Conservation (phyloP, 2,329 filamentous ascomycete species). For the Colletotrichum agaves region DNA sequence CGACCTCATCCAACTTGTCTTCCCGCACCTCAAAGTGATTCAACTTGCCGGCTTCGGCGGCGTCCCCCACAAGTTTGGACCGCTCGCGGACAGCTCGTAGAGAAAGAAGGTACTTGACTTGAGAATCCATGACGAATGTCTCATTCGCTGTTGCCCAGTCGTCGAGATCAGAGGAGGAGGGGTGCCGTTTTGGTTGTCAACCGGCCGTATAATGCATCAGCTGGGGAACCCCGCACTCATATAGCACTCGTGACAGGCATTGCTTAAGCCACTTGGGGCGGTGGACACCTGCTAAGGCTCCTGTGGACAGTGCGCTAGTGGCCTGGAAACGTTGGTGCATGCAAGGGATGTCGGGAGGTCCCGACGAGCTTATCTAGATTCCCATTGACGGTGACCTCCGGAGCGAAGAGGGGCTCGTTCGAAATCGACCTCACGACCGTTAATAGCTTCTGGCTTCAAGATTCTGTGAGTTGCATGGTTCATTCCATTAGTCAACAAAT, state of each 20-base stretch:
- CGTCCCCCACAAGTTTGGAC: conserved; percentile 46
- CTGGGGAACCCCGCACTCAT: conserved; percentile 16
- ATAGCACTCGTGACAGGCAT: conserved; percentile 7
- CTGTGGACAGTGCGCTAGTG: not conserved
- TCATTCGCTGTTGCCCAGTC: too few relatives aligned
- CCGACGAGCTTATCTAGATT: conserved; percentile 8
- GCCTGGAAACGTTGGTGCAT: not conserved
- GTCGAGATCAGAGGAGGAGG: conserved; percentile 2
- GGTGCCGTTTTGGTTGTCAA: not conserved
- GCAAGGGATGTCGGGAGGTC: conserved; percentile 8
- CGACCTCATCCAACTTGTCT: conserved; percentile 50
- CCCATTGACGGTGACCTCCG: not conserved
- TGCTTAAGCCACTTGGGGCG: not conserved
- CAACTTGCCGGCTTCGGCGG: conserved; percentile 51
- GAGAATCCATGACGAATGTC: conserved; percentile 15
- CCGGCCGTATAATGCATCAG: not conserved
- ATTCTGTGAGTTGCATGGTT: too few relatives aligned
- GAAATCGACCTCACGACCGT: not conserved
- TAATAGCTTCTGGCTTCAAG: too few relatives aligned
- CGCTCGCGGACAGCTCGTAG: conserved; percentile 51
- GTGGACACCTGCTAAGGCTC: not conserved
- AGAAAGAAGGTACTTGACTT: conserved; percentile 48
- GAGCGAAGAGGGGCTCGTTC: not conserved
- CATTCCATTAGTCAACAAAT: too few relatives aligned
- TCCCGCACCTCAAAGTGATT: conserved; percentile 55